Base-by-base conservation (phyloP, 306 rosid genomes). In the Canavalia ensiformis region DNA sequence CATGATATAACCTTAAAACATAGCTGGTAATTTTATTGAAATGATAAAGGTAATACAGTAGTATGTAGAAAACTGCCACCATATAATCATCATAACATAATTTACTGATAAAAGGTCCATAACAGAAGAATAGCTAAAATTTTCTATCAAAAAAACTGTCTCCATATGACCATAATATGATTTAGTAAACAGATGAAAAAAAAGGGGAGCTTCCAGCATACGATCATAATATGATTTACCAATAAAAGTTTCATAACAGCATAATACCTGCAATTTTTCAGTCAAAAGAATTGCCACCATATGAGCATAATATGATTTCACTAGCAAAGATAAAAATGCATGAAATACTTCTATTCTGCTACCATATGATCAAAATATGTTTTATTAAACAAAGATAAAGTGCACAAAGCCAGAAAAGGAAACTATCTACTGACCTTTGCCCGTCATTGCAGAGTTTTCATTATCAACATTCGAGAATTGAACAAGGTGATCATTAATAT, bases 401-500 rank as follows among this genome's bases (percentile, higher is more conserved):
- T 58, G 72, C 37, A 72, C 49, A 44, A 54, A 74, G 10, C 25
- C 25, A 18, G 25, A 7, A 3, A 62, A 35, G 42, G 54, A 78
- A 68, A 64, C 72, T 54, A 74, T 50, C 12, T 11, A 54, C 50
- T 18, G 83, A 95, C 99, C 99, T 91, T 80, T 85, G 33, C 47
- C 72, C 8, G 81, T 58, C 83, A 57, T 79, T 60, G 81, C 89
- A 42, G 85, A 87, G 75, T 86, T 87, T 83, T 88, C 94, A 81
- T 82, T 82, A 50, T 83, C 98, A 64, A 39, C 84, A 65, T 88
- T 90, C 37, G 98, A 93, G 72, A 86, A 95, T 90, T 91, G 99
- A 50, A 93, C 94, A 51, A 89, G 84, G 82, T 91, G 97, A 64
- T 93, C 96, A 85, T 93, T 93, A 68, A 95, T 89, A 77, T 93